Evolutionary conservation across 352 stramenopile species (phyloP), one percentile per base, ranked within the genome.

Genomic region (Phytopythium ostracodes): DNA sequence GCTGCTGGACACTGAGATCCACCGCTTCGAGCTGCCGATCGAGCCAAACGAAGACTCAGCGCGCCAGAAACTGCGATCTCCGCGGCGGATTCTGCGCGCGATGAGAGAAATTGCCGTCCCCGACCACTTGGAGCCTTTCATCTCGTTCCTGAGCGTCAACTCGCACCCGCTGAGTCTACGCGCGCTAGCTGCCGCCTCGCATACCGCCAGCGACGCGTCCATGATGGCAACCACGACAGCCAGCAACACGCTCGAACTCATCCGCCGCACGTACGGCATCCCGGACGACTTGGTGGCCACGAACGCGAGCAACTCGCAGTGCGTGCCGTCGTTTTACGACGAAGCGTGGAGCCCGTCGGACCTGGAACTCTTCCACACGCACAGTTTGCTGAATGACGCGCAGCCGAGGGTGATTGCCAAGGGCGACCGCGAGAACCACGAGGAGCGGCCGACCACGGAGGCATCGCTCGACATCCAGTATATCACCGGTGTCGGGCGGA

Each of bases 401-500:
- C 46, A 77, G 7, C 87, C 87, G 8, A 67, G 33, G 0, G 72
- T 95, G 8, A 66, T 91, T 27, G 75, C 84, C 46, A 82, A 89
- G 24, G 79, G 79, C 35, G 60, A 61, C 9, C 81, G 84, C 20
- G 61, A 75, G 20, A 90, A 92, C 53, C 46, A 63, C 12, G 66
- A 70, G 4, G 49, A 65, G 11, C 52, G 65, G 0, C 64, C 79
- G 7, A 86, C 69, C 35, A 89, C 76, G 0, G 91, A 98, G 67
- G 85, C 86, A 14, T 96, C 84, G 20, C 69, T 98, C 1, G 92
- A 98, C 63, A 70, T 97, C 43, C 84, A 98, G 67, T 98, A 97
- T 67, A 80, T 98, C 50, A 96, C 87, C 20, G 88, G 85, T 18
- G 65, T 96, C 17, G 83, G 74, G 14, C 81, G 83, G 15, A 92